Evolutionary conservation across 768 basidiomycete species (phyloP), one percentile per base, ranked within the genome.

Genomic region (Chalciporus sphaerocephalus): DNA sequence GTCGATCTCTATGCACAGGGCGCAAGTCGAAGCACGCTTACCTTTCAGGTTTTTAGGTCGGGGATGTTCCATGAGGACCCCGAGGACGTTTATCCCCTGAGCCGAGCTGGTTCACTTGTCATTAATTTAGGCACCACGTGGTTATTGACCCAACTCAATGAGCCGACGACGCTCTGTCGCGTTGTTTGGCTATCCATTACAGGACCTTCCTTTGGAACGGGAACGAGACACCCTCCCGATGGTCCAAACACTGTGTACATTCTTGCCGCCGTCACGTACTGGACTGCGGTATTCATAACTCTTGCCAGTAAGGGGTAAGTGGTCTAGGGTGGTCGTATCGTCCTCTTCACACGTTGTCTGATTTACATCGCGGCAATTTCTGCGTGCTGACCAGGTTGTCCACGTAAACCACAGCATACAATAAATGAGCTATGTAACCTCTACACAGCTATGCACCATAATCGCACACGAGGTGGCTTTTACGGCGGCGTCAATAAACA

Each of bases 401-500:
- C 47, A 61, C 59, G 59, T 61, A 61, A 61, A 50, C 47, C 54
- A 61, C 59, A 62, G 60, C 60, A 52, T 41, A 23, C 16, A 45
- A 43, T 34, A 47, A 5, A 50, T 28, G 56, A 59, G 58, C 56
- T 52, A 47, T 47, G 40, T 37, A 24, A 15, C 40, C 40, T 32
- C 42, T 35, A 50, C 51, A 52, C 21, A 15, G 34, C 40, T 32
- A 46, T 35, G 52, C 51, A 52, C 21, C 46, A 46, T 43, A 42
- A 54, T 55, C 57, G 48, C 27, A 52, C 46, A 48, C 48, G 41
- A 52, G 23, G 18, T 21, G 22, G n/a, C n/a, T n/a, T 17, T 40
- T 37, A 32, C 15, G 28, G n/a, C n/a, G 30, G 30, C n/a, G 30
- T 32, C 30, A 32, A 32, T 32, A 30, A 50, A 42, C 51, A 38